These are phyloP conservation scores for Bipolaris victoriae DNA, from an alignment of 2,329 filamentous ascomycete species.

Conservation along the genomic window DNA sequence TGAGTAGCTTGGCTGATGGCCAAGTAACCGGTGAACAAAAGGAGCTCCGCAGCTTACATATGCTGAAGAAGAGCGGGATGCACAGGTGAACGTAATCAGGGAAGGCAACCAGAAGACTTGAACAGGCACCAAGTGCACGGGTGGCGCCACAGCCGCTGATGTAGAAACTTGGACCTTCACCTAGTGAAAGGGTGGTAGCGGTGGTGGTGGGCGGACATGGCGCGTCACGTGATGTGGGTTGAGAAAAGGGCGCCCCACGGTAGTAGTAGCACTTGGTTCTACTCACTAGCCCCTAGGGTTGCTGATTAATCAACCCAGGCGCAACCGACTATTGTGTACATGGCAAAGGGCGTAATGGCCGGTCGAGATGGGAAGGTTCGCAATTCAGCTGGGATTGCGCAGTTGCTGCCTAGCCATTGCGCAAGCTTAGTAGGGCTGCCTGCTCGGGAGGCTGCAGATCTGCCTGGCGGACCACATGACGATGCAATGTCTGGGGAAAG, in stretches of 20 bases:
- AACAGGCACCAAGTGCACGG: neutral
- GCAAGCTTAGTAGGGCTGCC: constrained; percentile 17
- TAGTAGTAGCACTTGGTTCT: neutral
- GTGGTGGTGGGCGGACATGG: too few species aligned
- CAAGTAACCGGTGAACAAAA: constrained; percentile 10
- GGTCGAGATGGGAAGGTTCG: neutral
- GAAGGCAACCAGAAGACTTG: neutral
- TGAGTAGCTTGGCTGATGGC: constrained; percentile 11
- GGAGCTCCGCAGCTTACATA: neutral
- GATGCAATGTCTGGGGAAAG: neutral
- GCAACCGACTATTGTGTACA: neutral
- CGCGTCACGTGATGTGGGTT: neutral
- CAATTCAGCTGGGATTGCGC: neutral
- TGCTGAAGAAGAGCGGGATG: neutral
- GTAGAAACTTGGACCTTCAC: neutral
- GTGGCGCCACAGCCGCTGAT: neutral
- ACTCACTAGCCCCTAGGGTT: too few species aligned
- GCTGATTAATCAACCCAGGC: too few species aligned
- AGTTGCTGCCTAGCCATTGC: constrained; percentile 9
- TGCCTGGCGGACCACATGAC: constrained; percentile 10
- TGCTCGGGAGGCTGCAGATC: constrained; percentile 7
- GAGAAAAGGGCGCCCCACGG: neutral
- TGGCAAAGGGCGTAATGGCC: neutral
- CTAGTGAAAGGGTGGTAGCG: neutral
- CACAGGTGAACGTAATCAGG: neutral